Percentiles rank a stretch among this genome's conserved stretches.
These are phyloP conservation scores for Ploettnerulaceae sp. DNA, from an alignment of 2,329 filamentous ascomycete genomes.

Conservation along the genomic window DNA sequence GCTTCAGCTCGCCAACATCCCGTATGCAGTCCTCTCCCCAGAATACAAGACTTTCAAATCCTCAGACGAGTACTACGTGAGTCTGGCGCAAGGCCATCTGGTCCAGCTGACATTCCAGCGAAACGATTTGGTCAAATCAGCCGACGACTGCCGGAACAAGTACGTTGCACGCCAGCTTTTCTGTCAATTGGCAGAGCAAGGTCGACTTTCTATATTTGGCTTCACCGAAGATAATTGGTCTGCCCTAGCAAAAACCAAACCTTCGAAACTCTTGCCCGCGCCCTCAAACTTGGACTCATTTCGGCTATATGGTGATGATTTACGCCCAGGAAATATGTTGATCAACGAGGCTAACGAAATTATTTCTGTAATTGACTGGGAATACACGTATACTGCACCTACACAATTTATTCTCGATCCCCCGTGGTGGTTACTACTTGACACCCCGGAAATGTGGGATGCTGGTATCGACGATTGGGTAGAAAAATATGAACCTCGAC, in stretches of 20 bases:
- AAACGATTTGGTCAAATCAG: conserved; percentile 36
- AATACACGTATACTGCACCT: conserved; percentile 1
- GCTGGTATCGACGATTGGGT: conserved; percentile 33
- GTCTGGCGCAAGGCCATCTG: conserved; percentile 33
- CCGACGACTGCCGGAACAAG: conserved; percentile 40
- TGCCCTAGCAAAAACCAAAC: neutral
- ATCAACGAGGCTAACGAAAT: neutral
- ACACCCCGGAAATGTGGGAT: neutral
- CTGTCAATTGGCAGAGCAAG: conserved; percentile 22
- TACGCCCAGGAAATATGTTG: conserved; percentile 2
- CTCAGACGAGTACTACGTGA: conserved; percentile 10
- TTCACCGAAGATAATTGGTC: conserved; percentile 4
- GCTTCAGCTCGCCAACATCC: conserved; percentile 10
- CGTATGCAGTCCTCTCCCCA: conserved; percentile 4
- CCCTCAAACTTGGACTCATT: neutral
- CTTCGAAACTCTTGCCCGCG: neutral
- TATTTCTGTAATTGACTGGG: conserved; percentile 2
- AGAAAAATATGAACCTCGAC: conserved; percentile 31
- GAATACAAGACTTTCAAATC: conserved; percentile 9
- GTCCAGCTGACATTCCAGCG: conserved; percentile 38
- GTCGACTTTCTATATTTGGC: conserved; percentile 2
- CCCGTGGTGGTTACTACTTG: conserved; percentile 5
- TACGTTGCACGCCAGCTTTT: conserved; percentile 38
- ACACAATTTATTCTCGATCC: conserved; percentile 2
- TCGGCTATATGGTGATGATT: neutral